Evolutionary conservation across 2,329 filamentous ascomycete species (phyloP).

Genomic region (Exophiala sideris): DNA sequence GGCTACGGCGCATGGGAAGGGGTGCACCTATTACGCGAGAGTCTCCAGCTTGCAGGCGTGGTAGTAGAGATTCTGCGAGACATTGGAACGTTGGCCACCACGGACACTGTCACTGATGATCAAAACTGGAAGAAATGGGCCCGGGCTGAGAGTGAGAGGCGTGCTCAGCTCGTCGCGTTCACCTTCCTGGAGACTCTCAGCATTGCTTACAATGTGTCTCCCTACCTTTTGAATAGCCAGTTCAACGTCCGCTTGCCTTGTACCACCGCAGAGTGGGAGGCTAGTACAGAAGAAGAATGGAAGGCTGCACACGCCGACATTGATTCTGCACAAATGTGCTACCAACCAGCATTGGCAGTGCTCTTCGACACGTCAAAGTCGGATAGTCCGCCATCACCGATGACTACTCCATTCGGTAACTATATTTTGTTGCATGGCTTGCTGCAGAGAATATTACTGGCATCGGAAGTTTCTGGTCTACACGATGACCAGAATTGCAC

Average conservation of each 20-base stretch:
- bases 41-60: background rate
- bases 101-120: background rate
- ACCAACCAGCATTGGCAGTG: background rate
- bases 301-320: background rate
- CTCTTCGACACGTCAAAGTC: background rate
- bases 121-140: conserved; percentile 1
- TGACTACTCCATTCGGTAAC: conserved; percentile 1
- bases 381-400: background rate
- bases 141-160: background rate
- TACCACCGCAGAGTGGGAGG: background rate
- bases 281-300: background rate
- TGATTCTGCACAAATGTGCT: background rate
- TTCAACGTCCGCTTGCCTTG: conserved; percentile 1
- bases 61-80: background rate
- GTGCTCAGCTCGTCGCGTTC: background rate
- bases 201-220: background rate
- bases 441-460: background rate
- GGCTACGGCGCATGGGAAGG: background rate
- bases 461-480: background rate
- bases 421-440: conserved; percentile 1
- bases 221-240: background rate
- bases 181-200: background rate
- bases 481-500: background rate
- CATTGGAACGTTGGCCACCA: background rate
- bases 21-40: background rate